Percentiles rank a stretch among this genome's conserved stretches.
Evolutionary conservation across 1,284 basidiomycete genomes (phyloP).

Genomic region (Melampsora larici-populina): DNA sequence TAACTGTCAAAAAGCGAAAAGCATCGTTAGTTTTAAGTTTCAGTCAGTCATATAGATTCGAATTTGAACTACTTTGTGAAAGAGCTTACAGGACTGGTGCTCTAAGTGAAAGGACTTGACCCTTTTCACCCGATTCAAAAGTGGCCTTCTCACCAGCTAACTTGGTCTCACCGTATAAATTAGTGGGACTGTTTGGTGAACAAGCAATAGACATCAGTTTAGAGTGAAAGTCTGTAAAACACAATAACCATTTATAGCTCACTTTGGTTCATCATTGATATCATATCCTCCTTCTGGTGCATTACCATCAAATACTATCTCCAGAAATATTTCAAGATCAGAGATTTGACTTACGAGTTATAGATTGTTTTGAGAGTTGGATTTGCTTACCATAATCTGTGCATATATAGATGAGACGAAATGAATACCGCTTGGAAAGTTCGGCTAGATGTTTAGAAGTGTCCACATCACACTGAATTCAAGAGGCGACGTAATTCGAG

Average conservation of each 20-base stretch:
- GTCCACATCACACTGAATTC: slow-evolving; percentile 45
- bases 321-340: background rate
- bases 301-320: slow-evolving; percentile 71
- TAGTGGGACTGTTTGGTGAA: slow-evolving; percentile 48
- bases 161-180: slow-evolving; percentile 73
- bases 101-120: slow-evolving; percentile 65
- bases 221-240: background rate
- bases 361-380: background rate
- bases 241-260: background rate
- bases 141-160: slow-evolving; percentile 69
- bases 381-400: slow-evolving; percentile 59
- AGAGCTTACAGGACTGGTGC: slow-evolving; percentile 70
- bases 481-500: background rate
- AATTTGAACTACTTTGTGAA: background rate
- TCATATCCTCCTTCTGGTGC: slow-evolving; percentile 70
- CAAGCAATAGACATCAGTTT: background rate
- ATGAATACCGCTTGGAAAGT: slow-evolving; percentile 1
- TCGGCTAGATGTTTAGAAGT: slow-evolving; percentile 38
- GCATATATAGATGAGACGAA: slow-evolving; percentile 67
- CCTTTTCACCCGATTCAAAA: slow-evolving; percentile 57
- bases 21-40: background rate
- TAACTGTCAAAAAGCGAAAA: slow-evolving; percentile 60
- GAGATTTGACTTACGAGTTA: background rate
- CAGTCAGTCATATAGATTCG: background rate
- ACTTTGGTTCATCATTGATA: slow-evolving; percentile 66